Conservation (phyloP, 2,329 filamentous ascomycete genomes). For the Colletotrichum simmondsii region DNA sequence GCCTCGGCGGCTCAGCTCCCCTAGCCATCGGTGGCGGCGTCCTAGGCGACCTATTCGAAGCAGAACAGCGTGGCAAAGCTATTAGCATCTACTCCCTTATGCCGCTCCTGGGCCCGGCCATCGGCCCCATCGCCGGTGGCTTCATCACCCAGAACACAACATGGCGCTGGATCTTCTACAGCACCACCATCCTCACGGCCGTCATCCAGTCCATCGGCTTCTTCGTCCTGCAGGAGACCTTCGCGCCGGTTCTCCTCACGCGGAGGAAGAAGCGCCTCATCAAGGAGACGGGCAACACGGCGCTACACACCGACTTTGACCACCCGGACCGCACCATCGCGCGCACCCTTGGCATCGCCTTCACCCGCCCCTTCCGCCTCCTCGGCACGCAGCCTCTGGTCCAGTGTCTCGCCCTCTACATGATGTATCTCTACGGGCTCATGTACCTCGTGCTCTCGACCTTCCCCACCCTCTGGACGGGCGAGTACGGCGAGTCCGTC, state of each 20-base stretch:
- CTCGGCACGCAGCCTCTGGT: constrained; percentile 59
- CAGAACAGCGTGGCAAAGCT: constrained; percentile 53
- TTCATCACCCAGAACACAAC: constrained; percentile 70
- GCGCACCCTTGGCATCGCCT: constrained; percentile 31
- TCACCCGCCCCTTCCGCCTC: constrained; percentile 58
- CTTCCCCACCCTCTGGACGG: constrained; percentile 57
- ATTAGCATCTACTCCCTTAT: constrained; percentile 50
- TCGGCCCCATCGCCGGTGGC: constrained; percentile 75
- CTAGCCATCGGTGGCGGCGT: constrained; percentile 55
- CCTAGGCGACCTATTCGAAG: constrained; percentile 54
- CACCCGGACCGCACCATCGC: constrained; percentile 42
- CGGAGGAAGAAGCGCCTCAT: constrained; percentile 68
- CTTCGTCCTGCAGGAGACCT: constrained; percentile 73
- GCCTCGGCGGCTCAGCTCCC: constrained; percentile 51
- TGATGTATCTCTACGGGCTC: constrained; percentile 60
- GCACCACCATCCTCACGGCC: constrained; percentile 71
- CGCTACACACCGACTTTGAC: constrained; percentile 64
- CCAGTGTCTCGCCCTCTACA: constrained; percentile 57
- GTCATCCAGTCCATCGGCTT: constrained; percentile 68
- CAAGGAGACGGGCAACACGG: constrained; percentile 65
- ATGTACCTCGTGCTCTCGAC: constrained; percentile 63
- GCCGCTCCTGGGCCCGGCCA: constrained; percentile 68
- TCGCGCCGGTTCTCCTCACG: constrained; percentile 69
- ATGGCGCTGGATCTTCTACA: constrained; percentile 81
- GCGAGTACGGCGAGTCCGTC: constrained; percentile 54